A percentile compares a stretch with the other conserved stretches of the same genome.
Evolutionary conservation across 805 yeast genomes (phyloP).

Genomic region (Saturnispora hagleri): DNA sequence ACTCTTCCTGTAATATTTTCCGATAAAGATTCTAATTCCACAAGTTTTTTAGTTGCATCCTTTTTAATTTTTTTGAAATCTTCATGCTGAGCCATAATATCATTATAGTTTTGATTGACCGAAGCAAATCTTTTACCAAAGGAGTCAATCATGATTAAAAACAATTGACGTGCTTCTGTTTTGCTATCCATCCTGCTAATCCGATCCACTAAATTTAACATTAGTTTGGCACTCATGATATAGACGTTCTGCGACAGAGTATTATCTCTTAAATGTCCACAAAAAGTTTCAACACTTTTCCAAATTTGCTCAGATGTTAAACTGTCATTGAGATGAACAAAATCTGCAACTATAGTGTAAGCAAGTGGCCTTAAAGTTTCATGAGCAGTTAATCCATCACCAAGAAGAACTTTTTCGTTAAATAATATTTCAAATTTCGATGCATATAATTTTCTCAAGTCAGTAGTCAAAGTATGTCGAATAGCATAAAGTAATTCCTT

Average conservation of each 20-base stretch:
- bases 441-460: slow-evolving; percentile 69
- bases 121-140: slow-evolving; percentile 75
- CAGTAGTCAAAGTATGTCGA: slow-evolving; percentile 88
- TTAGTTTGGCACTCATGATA: slow-evolving; percentile 88
- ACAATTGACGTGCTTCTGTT: slow-evolving; percentile 72
- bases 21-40: slow-evolving; percentile 30
- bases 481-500: slow-evolving; percentile 91
- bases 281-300: slow-evolving; percentile 77
- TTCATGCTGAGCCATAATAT: slow-evolving; percentile 53
- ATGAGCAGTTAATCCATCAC: slow-evolving; percentile 85
- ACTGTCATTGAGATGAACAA: slow-evolving; percentile 84
- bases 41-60: slow-evolving; percentile 35
- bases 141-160: slow-evolving; percentile 80
- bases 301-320: slow-evolving; percentile 75
- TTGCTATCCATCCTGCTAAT: slow-evolving; percentile 75
- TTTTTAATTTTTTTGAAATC: slow-evolving; percentile 38
- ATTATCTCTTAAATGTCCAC: slow-evolving; percentile 71
- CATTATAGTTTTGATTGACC: slow-evolving; percentile 61
- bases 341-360: slow-evolving; percentile 90
- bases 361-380: slow-evolving; percentile 91
- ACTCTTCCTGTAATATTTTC: slow-evolving; percentile 28
- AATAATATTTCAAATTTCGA: slow-evolving; percentile 80
- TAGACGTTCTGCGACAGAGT: slow-evolving; percentile 83
- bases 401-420: slow-evolving; percentile 80
- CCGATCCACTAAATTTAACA: slow-evolving; percentile 81